Percentiles rank a stretch among this genome's conserved stretches.
Evolutionary conservation across 1,284 basidiomycete species (phyloP).

Genomic region (Microbotryum violaceum): DNA sequence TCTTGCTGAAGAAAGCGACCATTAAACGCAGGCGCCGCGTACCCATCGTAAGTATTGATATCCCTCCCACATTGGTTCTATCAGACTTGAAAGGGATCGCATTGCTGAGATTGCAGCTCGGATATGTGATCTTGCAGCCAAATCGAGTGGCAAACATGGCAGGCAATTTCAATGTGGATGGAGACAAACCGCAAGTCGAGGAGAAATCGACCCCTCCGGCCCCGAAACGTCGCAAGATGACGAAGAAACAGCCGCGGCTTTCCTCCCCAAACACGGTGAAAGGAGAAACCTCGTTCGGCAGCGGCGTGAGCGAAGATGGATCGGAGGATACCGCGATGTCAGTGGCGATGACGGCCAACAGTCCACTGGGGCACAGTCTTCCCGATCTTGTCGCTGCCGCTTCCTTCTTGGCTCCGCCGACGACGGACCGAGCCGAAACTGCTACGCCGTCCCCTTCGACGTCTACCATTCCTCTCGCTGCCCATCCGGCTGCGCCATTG

Average conservation of each 20-base stretch:
- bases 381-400: slow-evolving; percentile 29
- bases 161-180: slow-evolving; percentile 5
- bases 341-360: neutral
- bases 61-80: too few relatives aligned
- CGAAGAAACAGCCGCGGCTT: slow-evolving; percentile 8
- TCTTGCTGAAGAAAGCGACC: slow-evolving; percentile 97
- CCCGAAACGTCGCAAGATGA: slow-evolving; percentile 17
- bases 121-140: neutral
- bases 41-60: slow-evolving; percentile 42
- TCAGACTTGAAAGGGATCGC: neutral
- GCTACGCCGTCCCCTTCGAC: neutral
- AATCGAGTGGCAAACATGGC: slow-evolving; percentile 2
- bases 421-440: neutral
- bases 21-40: slow-evolving; percentile 97
- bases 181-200: neutral
- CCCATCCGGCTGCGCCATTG: slow-evolving; percentile 6
- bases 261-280: slow-evolving; percentile 1
- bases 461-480: neutral
- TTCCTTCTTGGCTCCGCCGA: neutral
- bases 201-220: slow-evolving; percentile 5
- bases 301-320: neutral
- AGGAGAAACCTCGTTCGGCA: neutral
- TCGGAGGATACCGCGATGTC: neutral
- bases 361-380: slow-evolving; percentile 18
- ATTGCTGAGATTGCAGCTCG: neutral